Conservation (phyloP, 1,284 basidiomycete genomes). For the Gomphus bonarii region DNA sequence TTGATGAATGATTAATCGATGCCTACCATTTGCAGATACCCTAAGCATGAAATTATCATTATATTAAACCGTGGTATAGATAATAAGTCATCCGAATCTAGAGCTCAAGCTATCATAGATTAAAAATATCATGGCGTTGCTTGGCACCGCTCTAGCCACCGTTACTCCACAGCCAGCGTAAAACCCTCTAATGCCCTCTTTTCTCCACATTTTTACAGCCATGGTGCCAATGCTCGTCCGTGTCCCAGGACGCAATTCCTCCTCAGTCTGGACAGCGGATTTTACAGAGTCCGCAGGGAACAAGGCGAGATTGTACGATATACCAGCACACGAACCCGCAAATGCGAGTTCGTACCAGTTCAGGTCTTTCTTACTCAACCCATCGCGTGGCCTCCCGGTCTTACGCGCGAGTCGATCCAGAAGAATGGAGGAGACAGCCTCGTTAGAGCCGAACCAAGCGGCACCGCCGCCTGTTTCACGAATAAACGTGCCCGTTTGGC, state of each 20-base stretch:
- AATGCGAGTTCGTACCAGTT: constrained; percentile 74
- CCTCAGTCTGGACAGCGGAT: constrained; percentile 90
- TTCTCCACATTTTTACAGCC: constrained; percentile 64
- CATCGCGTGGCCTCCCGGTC: constrained; percentile 14
- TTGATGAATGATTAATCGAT: no score
- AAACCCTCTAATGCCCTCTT: constrained; percentile 74
- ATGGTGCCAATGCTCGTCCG: constrained; percentile 30
- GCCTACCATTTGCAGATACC: no score
- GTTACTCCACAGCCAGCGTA: constrained; percentile 97
- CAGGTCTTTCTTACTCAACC: constrained; percentile 41
- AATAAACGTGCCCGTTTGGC: constrained; percentile 78
- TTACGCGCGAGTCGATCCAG: constrained; percentile 29
- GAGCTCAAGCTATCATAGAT: constrained; percentile 74
- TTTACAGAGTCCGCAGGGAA: constrained; percentile 96
- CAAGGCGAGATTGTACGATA: constrained; percentile 75
- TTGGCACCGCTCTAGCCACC: constrained; percentile 78
- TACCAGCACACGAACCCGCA: constrained; percentile 81
- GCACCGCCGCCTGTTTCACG: constrained; percentile 82
- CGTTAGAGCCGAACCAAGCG: constrained; percentile 85
- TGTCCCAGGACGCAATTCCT: constrained; percentile 59
- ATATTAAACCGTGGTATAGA: not conserved
- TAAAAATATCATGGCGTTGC: constrained; percentile 85
- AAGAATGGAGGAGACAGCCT: constrained; percentile 54
- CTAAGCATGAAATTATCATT: no score
- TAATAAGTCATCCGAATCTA: constrained; percentile 33